Percentiles rank a stretch among this genome's conserved stretches.
These are phyloP conservation scores for Pharus latifolius DNA, from an alignment of 176 grass and related monocot species.

Conservation along the genomic window DNA sequence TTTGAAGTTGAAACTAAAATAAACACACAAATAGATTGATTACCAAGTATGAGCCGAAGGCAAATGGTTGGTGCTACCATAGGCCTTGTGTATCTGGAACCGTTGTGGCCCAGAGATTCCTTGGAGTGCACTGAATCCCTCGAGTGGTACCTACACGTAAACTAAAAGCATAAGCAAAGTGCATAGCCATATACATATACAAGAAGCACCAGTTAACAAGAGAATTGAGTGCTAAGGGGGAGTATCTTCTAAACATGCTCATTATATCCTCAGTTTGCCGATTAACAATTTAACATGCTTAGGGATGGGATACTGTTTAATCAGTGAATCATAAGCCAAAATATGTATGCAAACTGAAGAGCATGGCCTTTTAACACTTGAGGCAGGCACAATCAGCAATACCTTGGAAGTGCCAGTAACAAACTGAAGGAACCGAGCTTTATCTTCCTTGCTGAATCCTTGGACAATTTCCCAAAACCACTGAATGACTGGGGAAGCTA, in stretches of 20 bases:
- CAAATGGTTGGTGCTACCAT: slow-evolving; percentile 85
- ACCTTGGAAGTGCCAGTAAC: slow-evolving; percentile 99
- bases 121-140: slow-evolving; percentile 93
- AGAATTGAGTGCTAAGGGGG: not conserved
- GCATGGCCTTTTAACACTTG: not conserved
- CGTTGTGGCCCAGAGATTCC: slow-evolving; percentile 88
- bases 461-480: slow-evolving; percentile 99
- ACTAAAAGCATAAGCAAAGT: slow-evolving; percentile 16
- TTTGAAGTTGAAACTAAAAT: not conserved
- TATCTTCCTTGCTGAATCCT: slow-evolving; percentile 93
- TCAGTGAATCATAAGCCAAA: not conserved
- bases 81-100: slow-evolving; percentile 99
- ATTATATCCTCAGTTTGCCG: not conserved
- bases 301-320: too few relatives aligned
- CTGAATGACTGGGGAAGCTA: slow-evolving; percentile 87
- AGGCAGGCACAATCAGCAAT: not conserved
- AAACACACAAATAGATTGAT: not conserved
- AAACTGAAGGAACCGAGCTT: slow-evolving; percentile 96
- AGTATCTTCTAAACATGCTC: not conserved
- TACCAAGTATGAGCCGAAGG: slow-evolving; percentile 99
- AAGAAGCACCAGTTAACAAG: not conserved
- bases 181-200: not conserved
- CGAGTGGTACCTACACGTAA: slow-evolving; percentile 67
- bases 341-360: not conserved
- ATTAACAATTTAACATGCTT: too few relatives aligned